Percentiles rank a stretch among this genome's conserved stretches.
phyloP scores from a whole-genome alignment of 164 flowering plant genomes.

The Chimonanthus praecox region DNA sequence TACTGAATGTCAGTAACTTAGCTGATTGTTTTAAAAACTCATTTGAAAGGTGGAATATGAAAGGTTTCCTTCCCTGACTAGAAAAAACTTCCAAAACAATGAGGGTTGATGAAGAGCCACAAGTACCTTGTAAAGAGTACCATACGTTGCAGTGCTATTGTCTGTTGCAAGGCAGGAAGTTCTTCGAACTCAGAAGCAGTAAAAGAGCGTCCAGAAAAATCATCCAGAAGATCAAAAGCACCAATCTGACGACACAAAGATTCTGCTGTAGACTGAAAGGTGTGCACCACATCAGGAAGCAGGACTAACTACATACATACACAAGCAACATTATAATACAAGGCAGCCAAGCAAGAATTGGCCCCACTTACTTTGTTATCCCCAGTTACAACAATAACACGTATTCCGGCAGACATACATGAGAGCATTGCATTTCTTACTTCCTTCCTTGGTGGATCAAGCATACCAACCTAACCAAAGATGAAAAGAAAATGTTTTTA shows the following conservation, averaged over 20 bases:
- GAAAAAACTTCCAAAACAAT: no score
- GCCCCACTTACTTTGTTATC: conserved; percentile 75
- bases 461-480: conserved; percentile 82
- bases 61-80: no score
- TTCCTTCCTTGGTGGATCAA: conserved; percentile 98
- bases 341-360: background rate
- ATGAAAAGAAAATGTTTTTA: conserved; percentile 1
- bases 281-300: conserved; percentile 15
- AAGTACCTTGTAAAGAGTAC: conserved; percentile 80
- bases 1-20: no score
- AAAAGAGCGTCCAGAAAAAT: conserved; percentile 75
- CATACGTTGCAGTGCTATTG: conserved; percentile 87
- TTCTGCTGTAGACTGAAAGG: conserved; percentile 83
- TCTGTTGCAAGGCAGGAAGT: conserved; percentile 77
- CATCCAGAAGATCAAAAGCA: conserved; percentile 77
- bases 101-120: background rate
- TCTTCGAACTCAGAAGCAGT: conserved; percentile 98
- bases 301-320: background rate
- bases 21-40: no score
- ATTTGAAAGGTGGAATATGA: no score
- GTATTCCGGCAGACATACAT: conserved; percentile 97
- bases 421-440: conserved; percentile 85
- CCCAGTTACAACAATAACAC: conserved; percentile 96
- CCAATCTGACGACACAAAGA: conserved; percentile 84
- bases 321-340: background rate